Conservation (phyloP, 768 basidiomycete genomes). For the Gelatoporia subvermispora region DNA sequence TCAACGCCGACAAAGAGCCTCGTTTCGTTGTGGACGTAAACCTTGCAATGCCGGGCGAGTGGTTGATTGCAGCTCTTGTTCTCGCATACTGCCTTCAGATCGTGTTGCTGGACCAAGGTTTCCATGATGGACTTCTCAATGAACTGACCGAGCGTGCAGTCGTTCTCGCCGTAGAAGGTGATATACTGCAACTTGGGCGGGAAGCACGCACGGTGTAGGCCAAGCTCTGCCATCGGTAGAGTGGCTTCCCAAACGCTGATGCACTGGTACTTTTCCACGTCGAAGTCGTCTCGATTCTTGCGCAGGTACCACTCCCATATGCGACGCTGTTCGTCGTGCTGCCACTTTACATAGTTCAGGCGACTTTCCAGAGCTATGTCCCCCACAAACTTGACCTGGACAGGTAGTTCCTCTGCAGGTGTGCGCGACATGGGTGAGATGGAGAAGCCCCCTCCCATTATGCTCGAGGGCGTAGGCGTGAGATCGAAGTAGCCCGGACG, state of each 20-base stretch:
- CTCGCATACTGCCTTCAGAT: constrained; percentile 72
- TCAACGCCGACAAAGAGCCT: constrained; percentile 83
- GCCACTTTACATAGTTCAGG: constrained; percentile 65
- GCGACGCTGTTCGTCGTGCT: constrained; percentile 81
- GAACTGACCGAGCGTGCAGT: constrained; percentile 89
- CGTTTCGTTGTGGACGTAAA: constrained; percentile 88
- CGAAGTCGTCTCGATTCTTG: constrained; percentile 80
- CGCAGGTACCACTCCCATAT: constrained; percentile 96
- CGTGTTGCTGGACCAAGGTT: constrained; percentile 61
- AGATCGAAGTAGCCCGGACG: constrained; percentile 41
- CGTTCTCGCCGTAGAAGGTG: constrained; percentile 90
- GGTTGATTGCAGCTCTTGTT: constrained; percentile 84
- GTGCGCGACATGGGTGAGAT: constrained; percentile 30
- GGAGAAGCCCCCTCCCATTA: constrained; percentile 23
- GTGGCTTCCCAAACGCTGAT: constrained; percentile 78
- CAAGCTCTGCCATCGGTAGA: constrained; percentile 68
- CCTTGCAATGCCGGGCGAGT: constrained; percentile 76
- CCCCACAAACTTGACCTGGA: constrained; percentile 51
- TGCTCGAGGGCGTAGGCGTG: constrained; percentile 22
- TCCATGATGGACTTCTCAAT: constrained; percentile 77
- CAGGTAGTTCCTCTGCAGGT: constrained; percentile 31
- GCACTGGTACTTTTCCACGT: constrained; percentile 90
- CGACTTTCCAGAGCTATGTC: constrained; percentile 77
- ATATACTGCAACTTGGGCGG: constrained; percentile 68
- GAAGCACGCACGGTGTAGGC: constrained; percentile 69